phyloP scores from a whole-genome alignment of 495 filamentous ascomycete species.

The Pseudoneurospora amorphoporcata region DNA sequence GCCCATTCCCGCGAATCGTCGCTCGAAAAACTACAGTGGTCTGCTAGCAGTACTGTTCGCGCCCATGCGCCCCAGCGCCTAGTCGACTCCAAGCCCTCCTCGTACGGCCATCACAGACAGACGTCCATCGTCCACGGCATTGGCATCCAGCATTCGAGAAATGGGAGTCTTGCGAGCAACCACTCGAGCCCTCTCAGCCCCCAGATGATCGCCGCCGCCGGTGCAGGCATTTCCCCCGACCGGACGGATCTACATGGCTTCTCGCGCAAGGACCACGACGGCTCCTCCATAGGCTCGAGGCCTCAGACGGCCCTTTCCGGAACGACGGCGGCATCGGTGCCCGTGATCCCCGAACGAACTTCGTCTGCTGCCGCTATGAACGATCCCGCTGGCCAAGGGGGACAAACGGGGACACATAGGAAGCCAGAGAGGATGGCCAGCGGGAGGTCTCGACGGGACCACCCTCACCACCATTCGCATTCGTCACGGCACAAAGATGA shows the following conservation, averaged over 20 bases:
- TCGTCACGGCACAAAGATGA: conserved; percentile 67
- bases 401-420: conserved; percentile 25
- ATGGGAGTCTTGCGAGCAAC: conserved; percentile 53
- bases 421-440: conserved; percentile 56
- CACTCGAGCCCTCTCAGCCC: conserved; percentile 73
- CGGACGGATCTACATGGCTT: conserved; percentile 33
- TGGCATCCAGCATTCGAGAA: conserved; percentile 84
- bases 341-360: conserved; percentile 24
- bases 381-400: not conserved
- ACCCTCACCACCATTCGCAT: conserved; percentile 70
- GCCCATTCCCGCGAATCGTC: conserved; percentile 41
- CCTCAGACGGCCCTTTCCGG: conserved; percentile 34
- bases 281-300: conserved; percentile 18
- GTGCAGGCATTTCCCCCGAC: conserved; percentile 34
- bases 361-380: conserved; percentile 20
- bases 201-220: conserved; percentile 66
- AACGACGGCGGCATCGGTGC: conserved; percentile 25
- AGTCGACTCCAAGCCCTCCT: conserved; percentile 33
- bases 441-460: conserved; percentile 55
- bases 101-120: conserved; percentile 85
- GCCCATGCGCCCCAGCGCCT: conserved; percentile 41
- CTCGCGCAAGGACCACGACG: conserved; percentile 32
- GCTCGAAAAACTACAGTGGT: conserved; percentile 42
- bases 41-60: conserved; percentile 32
- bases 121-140: conserved; percentile 91